Percentiles rank a stretch among this genome's conserved stretches.
phyloP scores from a whole-genome alignment of 805 yeast genomes.

The Wickerhamomyces chambardii region DNA sequence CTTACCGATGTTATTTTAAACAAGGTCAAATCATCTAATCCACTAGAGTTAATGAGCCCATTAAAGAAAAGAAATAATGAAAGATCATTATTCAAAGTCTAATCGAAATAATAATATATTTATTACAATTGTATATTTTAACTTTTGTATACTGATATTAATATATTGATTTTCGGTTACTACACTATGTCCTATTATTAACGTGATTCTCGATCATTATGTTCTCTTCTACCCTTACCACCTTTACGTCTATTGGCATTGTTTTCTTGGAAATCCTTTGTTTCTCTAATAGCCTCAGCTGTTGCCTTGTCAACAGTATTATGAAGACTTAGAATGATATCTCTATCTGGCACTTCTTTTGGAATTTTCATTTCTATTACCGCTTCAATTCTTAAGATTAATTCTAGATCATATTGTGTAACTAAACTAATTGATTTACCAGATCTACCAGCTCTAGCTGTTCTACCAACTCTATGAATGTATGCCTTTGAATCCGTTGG shows the following conservation, averaged over 20 bases:
- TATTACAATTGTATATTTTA: too few species aligned
- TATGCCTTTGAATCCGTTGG: conserved; percentile 82
- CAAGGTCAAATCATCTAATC: conserved; percentile 15
- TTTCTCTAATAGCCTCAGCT: conserved; percentile 68
- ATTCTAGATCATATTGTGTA: conserved; percentile 90
- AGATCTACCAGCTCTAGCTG: conserved; percentile 89
- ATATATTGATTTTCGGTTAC: too few species aligned
- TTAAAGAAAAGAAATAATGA: conserved; percentile 17
- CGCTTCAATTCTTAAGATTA: conserved; percentile 80
- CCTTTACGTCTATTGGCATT: conserved; percentile 3
- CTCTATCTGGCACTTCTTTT: conserved; percentile 72
- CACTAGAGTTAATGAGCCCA: conserved; percentile 16
- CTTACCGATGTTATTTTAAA: conserved; percentile 7
- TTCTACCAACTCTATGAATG: conserved; percentile 88
- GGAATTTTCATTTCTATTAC: conserved; percentile 80
- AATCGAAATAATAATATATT: neutral
- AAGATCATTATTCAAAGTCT: conserved; percentile 15
- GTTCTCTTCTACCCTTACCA: conserved; percentile 2
- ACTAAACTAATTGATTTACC: conserved; percentile 84
- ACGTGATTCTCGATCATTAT: conserved; percentile 4
- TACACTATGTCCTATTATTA: too few species aligned
- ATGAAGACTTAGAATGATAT: conserved; percentile 67
- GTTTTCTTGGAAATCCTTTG: conserved; percentile 20
- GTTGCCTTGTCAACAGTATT: conserved; percentile 87
- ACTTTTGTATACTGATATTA: too few species aligned